Evolutionary conservation across 2,329 filamentous ascomycete species (phyloP).

Genomic region (Teratosphaeriaceae sp.): DNA sequence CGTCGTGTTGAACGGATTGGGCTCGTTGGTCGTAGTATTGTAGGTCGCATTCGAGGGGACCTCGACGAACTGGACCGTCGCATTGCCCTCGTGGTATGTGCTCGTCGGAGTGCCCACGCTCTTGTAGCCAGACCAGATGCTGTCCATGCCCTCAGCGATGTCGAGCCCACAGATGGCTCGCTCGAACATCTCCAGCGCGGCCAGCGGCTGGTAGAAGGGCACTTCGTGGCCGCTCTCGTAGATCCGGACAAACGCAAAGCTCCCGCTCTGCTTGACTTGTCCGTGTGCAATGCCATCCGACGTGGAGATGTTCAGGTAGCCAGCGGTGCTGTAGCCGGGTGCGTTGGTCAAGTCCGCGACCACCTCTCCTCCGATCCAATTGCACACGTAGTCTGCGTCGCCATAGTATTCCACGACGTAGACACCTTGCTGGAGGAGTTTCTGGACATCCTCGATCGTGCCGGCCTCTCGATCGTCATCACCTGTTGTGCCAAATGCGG

Average conservation of each 20-base stretch:
- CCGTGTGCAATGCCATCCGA: slow-evolving; percentile 44
- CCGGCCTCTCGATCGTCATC: slow-evolving; percentile 42
- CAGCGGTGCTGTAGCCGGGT: slow-evolving; percentile 37
- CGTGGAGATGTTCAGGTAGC: slow-evolving; percentile 42
- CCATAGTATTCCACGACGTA: slow-evolving; percentile 39
- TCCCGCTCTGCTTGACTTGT: slow-evolving; percentile 46
- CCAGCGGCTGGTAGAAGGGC: slow-evolving; percentile 47
- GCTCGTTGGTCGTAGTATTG: slow-evolving; percentile 19
- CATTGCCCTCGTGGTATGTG: slow-evolving; percentile 36
- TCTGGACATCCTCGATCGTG: slow-evolving; percentile 35
- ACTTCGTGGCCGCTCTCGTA: slow-evolving; percentile 46
- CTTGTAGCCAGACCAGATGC: slow-evolving; percentile 13
- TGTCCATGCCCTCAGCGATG: slow-evolving; percentile 42
- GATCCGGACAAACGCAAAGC: slow-evolving; percentile 46
- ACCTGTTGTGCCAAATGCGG: slow-evolving; percentile 42
- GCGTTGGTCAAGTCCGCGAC: slow-evolving; percentile 36
- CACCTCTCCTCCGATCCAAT: slow-evolving; percentile 40
- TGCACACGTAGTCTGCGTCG: slow-evolving; percentile 42
- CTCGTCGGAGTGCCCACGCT: slow-evolving; percentile 21
- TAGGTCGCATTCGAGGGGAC: slow-evolving; percentile 40
- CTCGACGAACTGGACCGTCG: slow-evolving; percentile 40
- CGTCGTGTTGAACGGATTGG: slow-evolving; percentile 10
- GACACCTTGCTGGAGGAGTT: slow-evolving; percentile 35
- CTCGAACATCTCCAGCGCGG: slow-evolving; percentile 44
- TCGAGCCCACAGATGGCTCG: slow-evolving; percentile 43